Evolutionary conservation across 2,329 filamentous ascomycete species (phyloP).

Genomic region (Neopestalotiopsis sp.): DNA sequence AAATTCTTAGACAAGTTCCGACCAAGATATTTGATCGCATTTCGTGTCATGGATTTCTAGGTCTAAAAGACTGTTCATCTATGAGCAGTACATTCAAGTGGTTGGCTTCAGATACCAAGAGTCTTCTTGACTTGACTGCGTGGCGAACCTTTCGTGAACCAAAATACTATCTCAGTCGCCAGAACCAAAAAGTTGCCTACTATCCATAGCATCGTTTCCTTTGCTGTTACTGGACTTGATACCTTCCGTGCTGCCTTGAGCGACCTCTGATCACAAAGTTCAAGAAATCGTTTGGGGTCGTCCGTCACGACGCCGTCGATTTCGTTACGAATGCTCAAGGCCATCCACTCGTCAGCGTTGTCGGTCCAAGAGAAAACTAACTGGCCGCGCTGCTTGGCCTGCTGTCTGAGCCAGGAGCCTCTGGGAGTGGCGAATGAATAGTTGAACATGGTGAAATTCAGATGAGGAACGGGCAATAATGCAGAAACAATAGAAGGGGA

Average conservation of each 20-base stretch:
- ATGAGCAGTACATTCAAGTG: no score
- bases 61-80: no score
- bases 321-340: constrained; percentile 6
- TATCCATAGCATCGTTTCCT: background rate
- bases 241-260: background rate
- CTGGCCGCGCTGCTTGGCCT: background rate
- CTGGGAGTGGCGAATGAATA: constrained; percentile 12
- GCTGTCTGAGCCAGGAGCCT: background rate
- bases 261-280: background rate
- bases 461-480: background rate
- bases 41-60: no score
- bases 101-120: no score
- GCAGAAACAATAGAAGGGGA: constrained; percentile 11
- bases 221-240: background rate
- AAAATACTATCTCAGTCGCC: no score
- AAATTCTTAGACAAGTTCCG: no score
- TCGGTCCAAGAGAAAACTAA: constrained; percentile 15
- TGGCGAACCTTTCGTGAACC: no score
- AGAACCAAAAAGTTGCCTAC: no score
- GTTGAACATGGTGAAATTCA: constrained; percentile 13
- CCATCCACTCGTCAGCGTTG: constrained; percentile 17
- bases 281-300: constrained; percentile 13
- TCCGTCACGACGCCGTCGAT: constrained; percentile 16
- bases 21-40: no score
- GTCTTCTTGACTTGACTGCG: no score